These are phyloP conservation scores for Boletus tomentosulus DNA, from an alignment of 768 basidiomycete genomes.

Conservation along the genomic window DNA sequence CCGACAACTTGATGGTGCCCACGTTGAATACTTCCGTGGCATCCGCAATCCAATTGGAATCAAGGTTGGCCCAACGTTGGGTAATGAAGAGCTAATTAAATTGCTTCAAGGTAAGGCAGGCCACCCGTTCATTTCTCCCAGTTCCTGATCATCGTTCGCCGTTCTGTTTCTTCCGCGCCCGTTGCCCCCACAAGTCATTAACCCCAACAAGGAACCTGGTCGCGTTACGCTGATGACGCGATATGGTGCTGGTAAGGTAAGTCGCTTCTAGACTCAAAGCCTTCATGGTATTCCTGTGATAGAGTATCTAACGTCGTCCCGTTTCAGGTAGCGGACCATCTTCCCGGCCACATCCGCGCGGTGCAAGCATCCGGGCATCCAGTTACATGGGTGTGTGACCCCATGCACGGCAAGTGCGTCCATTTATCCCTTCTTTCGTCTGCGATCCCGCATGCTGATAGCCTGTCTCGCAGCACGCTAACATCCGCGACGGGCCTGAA, in stretches of 20 bases:
- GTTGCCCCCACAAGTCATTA: slow-evolving; percentile 56
- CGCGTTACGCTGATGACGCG: slow-evolving; percentile 88
- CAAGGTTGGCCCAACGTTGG: slow-evolving; percentile 93
- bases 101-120: slow-evolving; percentile 66
- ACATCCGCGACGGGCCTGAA: slow-evolving; percentile 80
- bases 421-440: background rate
- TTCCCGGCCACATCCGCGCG: slow-evolving; percentile 75
- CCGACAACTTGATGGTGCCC: slow-evolving; percentile 85
- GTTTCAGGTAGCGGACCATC: slow-evolving; percentile 64
- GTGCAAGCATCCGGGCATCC: slow-evolving; percentile 81
- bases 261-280: background rate
- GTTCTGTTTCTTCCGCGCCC: background rate
- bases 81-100: slow-evolving; percentile 65
- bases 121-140: background rate
- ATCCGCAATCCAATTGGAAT: slow-evolving; percentile 92
- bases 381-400: slow-evolving; percentile 93
- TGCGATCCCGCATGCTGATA: background rate
- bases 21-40: slow-evolving; percentile 93
- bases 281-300: background rate
- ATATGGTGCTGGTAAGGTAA: slow-evolving; percentile 85
- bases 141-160: background rate
- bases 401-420: slow-evolving; percentile 97
- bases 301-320: background rate
- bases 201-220: slow-evolving; percentile 78
- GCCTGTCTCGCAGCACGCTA: slow-evolving; percentile 55